A percentile compares a stretch with the other conserved stretches of the same genome.
These are phyloP conservation scores for Coemansia sp. DNA, from an alignment of 192 early-diverging fungal genomes.

Conservation along the genomic window DNA sequence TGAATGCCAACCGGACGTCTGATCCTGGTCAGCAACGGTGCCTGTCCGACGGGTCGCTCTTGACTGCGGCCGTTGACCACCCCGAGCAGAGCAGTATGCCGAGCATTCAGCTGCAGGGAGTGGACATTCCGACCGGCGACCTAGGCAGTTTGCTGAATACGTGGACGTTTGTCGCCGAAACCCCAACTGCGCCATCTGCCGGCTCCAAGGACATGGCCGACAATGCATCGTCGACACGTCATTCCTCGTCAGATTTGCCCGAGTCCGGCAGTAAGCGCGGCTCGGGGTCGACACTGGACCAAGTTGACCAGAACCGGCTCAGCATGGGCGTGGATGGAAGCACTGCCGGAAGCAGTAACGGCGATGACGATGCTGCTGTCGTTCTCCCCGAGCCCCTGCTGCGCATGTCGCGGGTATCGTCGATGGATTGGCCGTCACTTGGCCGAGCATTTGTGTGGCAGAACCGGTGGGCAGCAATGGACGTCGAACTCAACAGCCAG, in stretches of 20 bases:
- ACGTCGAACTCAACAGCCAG: neutral
- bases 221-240: too few species aligned
- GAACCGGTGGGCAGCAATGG: neutral
- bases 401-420: conserved; percentile 1
- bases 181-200: too few species aligned
- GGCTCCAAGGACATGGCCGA: too few species aligned
- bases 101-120: conserved; percentile 2
- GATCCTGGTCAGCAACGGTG: neutral
- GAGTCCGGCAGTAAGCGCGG: neutral
- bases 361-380: neutral
- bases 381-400: too few species aligned
- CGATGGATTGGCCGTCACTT: neutral
- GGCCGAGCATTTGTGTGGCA: too few species aligned
- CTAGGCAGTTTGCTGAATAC: conserved; percentile 35
- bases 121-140: conserved; percentile 32
- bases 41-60: neutral
- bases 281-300: too few species aligned
- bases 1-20: neutral
- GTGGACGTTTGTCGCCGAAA: conserved; percentile 26
- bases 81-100: neutral
- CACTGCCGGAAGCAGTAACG: conserved; percentile 2
- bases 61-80: neutral
- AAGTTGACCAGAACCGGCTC: neutral
- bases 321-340: conserved; percentile 3
- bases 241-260: neutral